Base-by-base conservation (phyloP, 768 basidiomycete genomes). In the Hypsizygus marmoreus region DNA sequence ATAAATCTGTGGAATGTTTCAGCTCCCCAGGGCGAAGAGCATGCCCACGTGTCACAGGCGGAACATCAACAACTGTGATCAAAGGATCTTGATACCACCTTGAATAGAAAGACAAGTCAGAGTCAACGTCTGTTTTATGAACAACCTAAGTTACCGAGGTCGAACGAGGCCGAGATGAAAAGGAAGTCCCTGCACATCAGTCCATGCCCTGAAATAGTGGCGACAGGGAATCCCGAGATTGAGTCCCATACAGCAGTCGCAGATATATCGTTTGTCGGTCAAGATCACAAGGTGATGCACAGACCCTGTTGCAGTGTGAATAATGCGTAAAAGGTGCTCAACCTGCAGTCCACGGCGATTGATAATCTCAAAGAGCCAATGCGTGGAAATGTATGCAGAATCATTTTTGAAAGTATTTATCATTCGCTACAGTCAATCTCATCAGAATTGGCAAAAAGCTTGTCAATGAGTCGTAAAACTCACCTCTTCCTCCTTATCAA, bases 211-310 rank as follows among this genome's bases (percentile, higher is more conserved):
- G 43, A 64, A 67, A 43, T 60, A 68, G 40, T 69, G 68, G 2
- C 58, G 58, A 39, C 67, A 71, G 5, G 63, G 64, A 6, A 70
- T 33, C 4, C 65, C 64, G 3, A 67, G 48, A 47, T 62, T 69
- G 10, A 57, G 42, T 2, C 63, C 60, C 64, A 67, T 68, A 28
- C 60, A 61, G 35, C 67, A 71, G 37, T 71, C 66, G 50, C 69
- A 71, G 0, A 68, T 36, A 41, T 64, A 64, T 13, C 48, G 39
- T 10, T 54, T 49, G 32, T 62, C 49, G 5, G 55, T 26, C 1
- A 71, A 47, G 20, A 69, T 24, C 4, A 55, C 60, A 2, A 71
- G 17, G 26, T 54, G 50, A 43, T 71, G 68, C 4, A 49, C 35
- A 2, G 60, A 51, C 1, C 37, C 29, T 4, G 54, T 56, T 8